Evolutionary conservation across 1,284 basidiomycete species (phyloP), one percentile per base, ranked within the genome.

Genomic region (Trichosporon inkin): DNA sequence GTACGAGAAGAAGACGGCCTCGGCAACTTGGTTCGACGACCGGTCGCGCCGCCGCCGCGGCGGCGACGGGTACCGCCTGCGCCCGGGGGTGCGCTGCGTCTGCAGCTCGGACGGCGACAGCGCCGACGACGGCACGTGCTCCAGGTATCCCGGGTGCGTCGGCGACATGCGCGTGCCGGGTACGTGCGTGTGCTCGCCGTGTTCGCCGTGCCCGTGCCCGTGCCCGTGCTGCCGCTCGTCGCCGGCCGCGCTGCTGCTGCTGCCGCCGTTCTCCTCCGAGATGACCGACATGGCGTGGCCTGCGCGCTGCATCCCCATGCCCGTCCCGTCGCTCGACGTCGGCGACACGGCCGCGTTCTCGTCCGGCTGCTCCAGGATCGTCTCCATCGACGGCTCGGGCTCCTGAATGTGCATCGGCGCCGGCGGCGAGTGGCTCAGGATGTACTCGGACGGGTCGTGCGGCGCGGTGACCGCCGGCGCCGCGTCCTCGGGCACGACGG

Each of bases 1-100:
- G 63, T 81, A 81, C 19, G 87, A 85, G 69, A 93, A 93, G 76
- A 93, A 92, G 6, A 94, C 83, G 0, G 85, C 88, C 72, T 95
- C 92, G 0, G 86, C 91, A n/a, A 90, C 80, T 7, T 67, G 66
- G 17, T 60, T 54, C n/a, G 35, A 41, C 32, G 47, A 28, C 17
- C 24, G 34, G 28, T 56, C 56, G 16, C 63, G 63, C n/a, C 58
- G 57, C 10, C 57, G 55, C 5, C 55, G 41, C n/a, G 60, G 60
- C 3, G 60, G 60, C 11, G 58, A 56, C 2, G 55, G 58, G 10
- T 49, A 56, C 10, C 58, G 32, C 28, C 57, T 52, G 28, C 58
- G 55, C 19, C 22, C 6, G 7, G 36, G 4, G 10, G 49, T 19
- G 22, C 40, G 51, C 17, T 53, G 40, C 11, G 14, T 28, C 8